Percentiles rank a stretch among this genome's conserved stretches.
Conservation (phyloP, 192 early-diverging fungal species). For the Oehlia diaphana region DNA sequence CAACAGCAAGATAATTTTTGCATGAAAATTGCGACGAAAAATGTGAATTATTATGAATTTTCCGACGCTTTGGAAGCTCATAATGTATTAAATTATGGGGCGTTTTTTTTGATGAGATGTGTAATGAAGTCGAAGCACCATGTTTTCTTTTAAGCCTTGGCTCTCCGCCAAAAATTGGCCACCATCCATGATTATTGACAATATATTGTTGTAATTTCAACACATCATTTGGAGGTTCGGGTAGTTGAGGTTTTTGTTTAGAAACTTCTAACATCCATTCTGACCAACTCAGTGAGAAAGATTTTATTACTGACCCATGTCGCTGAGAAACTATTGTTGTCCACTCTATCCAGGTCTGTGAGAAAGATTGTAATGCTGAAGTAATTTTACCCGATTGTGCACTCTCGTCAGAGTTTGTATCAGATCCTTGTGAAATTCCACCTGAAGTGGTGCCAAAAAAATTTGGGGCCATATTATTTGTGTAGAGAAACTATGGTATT, state of each 20-base stretch:
- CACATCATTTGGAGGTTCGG: not conserved
- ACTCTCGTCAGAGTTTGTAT: not conserved
- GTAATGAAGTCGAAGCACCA: not conserved
- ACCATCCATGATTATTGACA: slow-evolving; percentile 28
- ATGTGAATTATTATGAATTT: slow-evolving; percentile 29
- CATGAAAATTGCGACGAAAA: slow-evolving; percentile 30
- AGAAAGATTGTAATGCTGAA: not conserved
- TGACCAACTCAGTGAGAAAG: slow-evolving; percentile 23
- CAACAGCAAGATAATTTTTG: slow-evolving; percentile 33
- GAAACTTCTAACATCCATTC: slow-evolving; percentile 21
- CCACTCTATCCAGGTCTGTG: not conserved
- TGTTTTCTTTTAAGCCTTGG: slow-evolving; percentile 22
- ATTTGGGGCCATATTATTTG: not conserved
- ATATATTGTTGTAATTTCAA: slow-evolving; percentile 28
- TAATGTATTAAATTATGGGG: not conserved
- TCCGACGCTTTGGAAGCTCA: slow-evolving; percentile 20
- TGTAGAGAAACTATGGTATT: not conserved
- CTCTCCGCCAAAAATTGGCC: slow-evolving; percentile 31
- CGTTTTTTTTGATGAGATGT: not conserved
- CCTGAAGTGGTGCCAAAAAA: not conserved
- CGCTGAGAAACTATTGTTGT: not conserved
- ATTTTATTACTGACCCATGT: not conserved
- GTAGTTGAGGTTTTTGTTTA: slow-evolving; percentile 18
- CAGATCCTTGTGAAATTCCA: not conserved
- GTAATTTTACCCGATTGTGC: too few species aligned